A percentile compares a stretch with the other conserved stretches of the same genome.
Conservation (phyloP, 176 grass and related monocot genomes). For the Triticum monococcum region DNA sequence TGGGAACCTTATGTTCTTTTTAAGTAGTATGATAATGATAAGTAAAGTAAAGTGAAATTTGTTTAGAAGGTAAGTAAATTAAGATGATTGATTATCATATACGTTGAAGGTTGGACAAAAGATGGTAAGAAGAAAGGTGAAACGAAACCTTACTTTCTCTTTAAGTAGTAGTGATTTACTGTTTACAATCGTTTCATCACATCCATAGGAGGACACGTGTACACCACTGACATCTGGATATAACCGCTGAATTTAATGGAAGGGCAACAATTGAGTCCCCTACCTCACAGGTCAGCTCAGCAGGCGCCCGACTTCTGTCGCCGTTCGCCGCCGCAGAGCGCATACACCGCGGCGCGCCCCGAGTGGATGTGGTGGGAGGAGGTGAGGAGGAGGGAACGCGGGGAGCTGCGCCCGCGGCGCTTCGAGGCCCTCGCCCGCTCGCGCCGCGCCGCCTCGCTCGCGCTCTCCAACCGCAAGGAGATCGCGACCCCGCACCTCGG, state of each 20-base stretch:
- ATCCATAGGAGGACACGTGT: neutral
- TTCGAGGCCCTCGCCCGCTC: slow-evolving; percentile 48
- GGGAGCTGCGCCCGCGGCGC: slow-evolving; percentile 41
- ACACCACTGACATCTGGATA: neutral
- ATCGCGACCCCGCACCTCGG: slow-evolving; percentile 69
- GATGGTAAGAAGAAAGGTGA: no score
- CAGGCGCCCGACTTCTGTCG: neutral
- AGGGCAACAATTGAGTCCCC: slow-evolving; percentile 1
- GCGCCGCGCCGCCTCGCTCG: slow-evolving; percentile 53
- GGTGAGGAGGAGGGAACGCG: slow-evolving; percentile 68
- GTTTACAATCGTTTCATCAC: no score
- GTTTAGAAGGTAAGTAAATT: no score
- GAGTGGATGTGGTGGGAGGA: slow-evolving; percentile 77
- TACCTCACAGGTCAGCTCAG: neutral
- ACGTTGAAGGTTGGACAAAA: no score
- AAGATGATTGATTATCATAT: no score
- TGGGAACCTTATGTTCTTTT: no score
- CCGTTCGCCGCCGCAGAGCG: slow-evolving; percentile 11
- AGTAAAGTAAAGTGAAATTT: no score
- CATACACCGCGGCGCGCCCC: neutral
- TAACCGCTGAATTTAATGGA: slow-evolving; percentile 3
- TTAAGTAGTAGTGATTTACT: no score
- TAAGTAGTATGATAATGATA: no score
- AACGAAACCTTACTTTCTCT: no score
- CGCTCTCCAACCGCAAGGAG: slow-evolving; percentile 85